Base-by-base conservation (phyloP, 2,329 filamentous ascomycete genomes). In the Nigrograna mackinnonii region DNA sequence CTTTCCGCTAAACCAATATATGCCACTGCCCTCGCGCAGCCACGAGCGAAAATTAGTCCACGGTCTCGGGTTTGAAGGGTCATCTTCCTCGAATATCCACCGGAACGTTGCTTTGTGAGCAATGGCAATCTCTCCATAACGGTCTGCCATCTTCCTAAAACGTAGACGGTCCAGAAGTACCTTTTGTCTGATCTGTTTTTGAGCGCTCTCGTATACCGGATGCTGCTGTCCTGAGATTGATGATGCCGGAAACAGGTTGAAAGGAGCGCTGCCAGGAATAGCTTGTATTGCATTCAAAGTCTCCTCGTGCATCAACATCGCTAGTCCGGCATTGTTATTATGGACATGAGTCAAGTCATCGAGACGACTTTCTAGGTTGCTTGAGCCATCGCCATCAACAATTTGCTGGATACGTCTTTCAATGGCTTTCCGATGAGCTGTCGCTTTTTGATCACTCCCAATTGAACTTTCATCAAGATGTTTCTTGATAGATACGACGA, bases 1-100 rank as follows among this genome's bases (percentile, higher is more conserved):
- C 34, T 36, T 36, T 21, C 34, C 34, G 11, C 16, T 36, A 6
- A 36, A 11, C 34, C 34, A 36, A 34, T 28, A 28, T 28, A 28
- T 9, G 24, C 24, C 24, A 9, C 24, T 9, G 9, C 24, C 24
- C 9, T 9, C n/a, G 24, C 24, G 24, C 9, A 28, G 24, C 24
- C 24, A 28, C n/a, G 24, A 28, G n/a, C 24, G n/a, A 28, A 28
- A 28, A 28, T 28, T 28, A 9, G 24, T 28, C 24, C 24, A n/a
- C 24, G 24, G 24, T 28, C n/a, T 28, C 24, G 24, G n/a, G n/a
- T 28, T n/a, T 28, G 24, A 28, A 9, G 24, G n/a, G 24, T 28
- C 24, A 28, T 28, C n/a, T n/a, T 28, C 24, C 24, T 28, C 24
- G 24, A 28, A 28, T 28, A 28, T 28, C 24, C 24, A 28, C 9